These are phyloP conservation scores for Botryotinia calthae DNA, from an alignment of 2,329 filamentous ascomycete genomes.

Conservation along the genomic window DNA sequence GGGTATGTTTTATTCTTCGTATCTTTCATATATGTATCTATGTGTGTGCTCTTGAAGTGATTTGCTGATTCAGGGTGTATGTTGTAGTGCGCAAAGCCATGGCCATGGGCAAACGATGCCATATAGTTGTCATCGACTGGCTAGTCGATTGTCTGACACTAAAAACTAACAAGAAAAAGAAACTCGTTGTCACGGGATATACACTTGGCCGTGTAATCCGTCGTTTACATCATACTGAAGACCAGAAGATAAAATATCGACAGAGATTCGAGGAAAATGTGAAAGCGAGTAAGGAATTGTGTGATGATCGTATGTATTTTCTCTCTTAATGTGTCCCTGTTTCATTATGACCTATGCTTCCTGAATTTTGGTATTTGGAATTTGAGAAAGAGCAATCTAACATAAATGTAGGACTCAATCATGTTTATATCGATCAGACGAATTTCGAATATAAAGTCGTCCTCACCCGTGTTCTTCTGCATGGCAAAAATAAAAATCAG, in stretches of 20 bases:
- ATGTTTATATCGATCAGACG: conserved; percentile 60
- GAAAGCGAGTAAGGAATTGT: conserved; percentile 42
- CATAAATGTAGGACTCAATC: conserved; percentile 52
- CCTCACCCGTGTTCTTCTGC: conserved; percentile 53
- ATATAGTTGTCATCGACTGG: conserved; percentile 49
- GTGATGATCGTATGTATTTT: conserved; percentile 49
- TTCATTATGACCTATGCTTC: background rate
- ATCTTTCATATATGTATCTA: background rate
- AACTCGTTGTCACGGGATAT: conserved; percentile 24
- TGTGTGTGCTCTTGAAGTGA: background rate
- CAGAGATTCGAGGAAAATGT: conserved; percentile 38
- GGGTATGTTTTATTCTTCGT: conserved; percentile 25
- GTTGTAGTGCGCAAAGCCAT: conserved; percentile 43
- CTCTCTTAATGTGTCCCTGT: background rate
- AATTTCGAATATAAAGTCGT: conserved; percentile 63
- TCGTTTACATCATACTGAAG: conserved; percentile 38
- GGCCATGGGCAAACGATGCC: conserved; percentile 38
- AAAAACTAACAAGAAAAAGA: conserved; percentile 37
- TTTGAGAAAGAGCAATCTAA: conserved; percentile 11
- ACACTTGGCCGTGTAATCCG: conserved; percentile 29
- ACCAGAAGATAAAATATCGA: conserved; percentile 42
- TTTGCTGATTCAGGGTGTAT: background rate
- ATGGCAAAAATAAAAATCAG: conserved; percentile 50
- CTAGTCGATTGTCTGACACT: conserved; percentile 42
- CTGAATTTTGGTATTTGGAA: background rate